Evolutionary conservation across 2,329 filamentous ascomycete genomes (phyloP).

Genomic region (Diaporthe sp.): DNA sequence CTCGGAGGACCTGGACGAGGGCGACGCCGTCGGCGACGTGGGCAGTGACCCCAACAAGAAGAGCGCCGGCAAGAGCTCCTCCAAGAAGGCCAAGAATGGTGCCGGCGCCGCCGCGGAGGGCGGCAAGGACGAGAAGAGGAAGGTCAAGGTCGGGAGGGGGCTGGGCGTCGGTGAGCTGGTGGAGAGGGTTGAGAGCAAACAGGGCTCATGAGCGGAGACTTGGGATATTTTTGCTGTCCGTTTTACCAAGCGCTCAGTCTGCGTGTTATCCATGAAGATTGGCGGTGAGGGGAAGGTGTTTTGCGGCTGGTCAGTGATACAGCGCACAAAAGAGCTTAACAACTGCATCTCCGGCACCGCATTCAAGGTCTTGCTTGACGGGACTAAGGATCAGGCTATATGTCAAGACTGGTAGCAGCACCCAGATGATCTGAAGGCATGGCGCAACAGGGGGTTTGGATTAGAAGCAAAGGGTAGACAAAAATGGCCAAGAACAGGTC

Average conservation of each 20-base stretch:
- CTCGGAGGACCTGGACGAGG: constrained; percentile 69
- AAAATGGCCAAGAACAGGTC: constrained; percentile 1
- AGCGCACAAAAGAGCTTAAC: not conserved
- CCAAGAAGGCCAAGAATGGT: constrained; percentile 53
- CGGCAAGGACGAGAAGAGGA: constrained; percentile 75
- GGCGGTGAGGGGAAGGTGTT: not conserved
- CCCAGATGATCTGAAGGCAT: constrained; percentile 11
- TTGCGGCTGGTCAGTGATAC: not conserved
- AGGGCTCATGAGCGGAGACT: constrained; percentile 47
- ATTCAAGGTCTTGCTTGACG: not conserved
- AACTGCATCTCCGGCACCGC: not conserved
- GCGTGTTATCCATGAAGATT: not conserved
- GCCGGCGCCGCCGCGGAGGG: constrained; percentile 45
- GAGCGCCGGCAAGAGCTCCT: constrained; percentile 40
- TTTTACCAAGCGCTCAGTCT: not conserved
- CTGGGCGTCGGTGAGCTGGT: constrained; percentile 85
- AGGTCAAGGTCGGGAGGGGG: constrained; percentile 86
- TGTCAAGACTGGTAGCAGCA: not conserved
- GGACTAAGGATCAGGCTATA: not conserved
- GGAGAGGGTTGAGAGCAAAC: constrained; percentile 76
- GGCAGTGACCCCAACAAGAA: constrained; percentile 61
- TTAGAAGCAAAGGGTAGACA: constrained; percentile 34
- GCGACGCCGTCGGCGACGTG: constrained; percentile 77
- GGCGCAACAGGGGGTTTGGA: constrained; percentile 7
- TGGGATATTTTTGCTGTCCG: not conserved